phyloP scores from a whole-genome alignment of 306 rosid species.

The Albizia julibrissin region DNA sequence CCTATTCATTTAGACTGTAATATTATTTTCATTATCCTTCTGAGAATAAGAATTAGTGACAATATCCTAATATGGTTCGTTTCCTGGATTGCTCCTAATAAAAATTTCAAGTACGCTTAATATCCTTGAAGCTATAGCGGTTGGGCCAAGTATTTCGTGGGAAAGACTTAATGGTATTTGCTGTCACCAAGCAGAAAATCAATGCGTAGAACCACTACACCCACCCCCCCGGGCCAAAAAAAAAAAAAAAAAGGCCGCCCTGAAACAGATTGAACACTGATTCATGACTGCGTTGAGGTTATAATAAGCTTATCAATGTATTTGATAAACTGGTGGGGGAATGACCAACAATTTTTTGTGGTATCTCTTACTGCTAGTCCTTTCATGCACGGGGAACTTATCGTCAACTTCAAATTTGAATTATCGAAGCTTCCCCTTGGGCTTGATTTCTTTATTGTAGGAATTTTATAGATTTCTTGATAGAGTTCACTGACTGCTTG shows the following conservation, averaged over 20 bases:
- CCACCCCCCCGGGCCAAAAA: too few species aligned
- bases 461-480: constrained; percentile 15
- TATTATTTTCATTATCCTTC: background rate
- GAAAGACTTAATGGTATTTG: background rate
- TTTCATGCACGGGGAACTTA: background rate
- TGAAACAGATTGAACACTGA: constrained; percentile 11
- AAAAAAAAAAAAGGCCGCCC: background rate
- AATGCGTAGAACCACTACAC: background rate
- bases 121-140: constrained; percentile 1
- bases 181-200: background rate
- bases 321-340: constrained; percentile 17
- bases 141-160: background rate
- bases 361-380: background rate
- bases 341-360: background rate
- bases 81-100: background rate
- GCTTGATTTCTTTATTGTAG: constrained; percentile 17
- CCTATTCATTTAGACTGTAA: background rate
- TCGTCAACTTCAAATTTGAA: constrained; percentile 18
- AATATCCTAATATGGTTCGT: background rate
- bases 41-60: constrained; percentile 7
- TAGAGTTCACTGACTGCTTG: constrained; percentile 11
- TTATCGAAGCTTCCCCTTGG: constrained; percentile 9
- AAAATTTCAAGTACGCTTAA: background rate
- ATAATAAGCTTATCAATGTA: constrained; percentile 5
- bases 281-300: constrained; percentile 1